Percentiles rank a stretch among this genome's conserved stretches.
phyloP scores from a whole-genome alignment of 768 basidiomycete genomes.

The Lactarius deliciosus region DNA sequence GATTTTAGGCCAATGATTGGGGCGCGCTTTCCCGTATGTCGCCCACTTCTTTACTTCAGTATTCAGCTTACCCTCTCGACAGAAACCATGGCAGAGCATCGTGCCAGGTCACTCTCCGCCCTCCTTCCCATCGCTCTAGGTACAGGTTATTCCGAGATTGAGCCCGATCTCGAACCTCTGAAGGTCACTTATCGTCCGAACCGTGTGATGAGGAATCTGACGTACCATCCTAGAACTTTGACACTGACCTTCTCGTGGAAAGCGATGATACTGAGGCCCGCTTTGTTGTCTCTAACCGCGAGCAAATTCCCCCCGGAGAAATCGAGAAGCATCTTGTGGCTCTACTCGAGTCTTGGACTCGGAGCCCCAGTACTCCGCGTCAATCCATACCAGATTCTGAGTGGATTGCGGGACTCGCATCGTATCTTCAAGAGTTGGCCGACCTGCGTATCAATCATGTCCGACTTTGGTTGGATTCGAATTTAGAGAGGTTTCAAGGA shows the following conservation, averaged over 20 bases:
- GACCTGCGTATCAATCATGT: slow-evolving; percentile 49
- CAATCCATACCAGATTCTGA: slow-evolving; percentile 39
- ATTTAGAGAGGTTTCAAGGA: slow-evolving; percentile 46
- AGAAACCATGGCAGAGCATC: slow-evolving; percentile 52
- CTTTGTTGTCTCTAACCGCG: slow-evolving; percentile 36
- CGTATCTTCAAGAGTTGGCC: slow-evolving; percentile 42
- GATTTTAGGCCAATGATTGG: slow-evolving; percentile 57
- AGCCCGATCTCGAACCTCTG: slow-evolving; percentile 47
- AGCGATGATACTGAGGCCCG: slow-evolving; percentile 38
- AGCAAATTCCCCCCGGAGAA: slow-evolving; percentile 25
- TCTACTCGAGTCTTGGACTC: slow-evolving; percentile 35
- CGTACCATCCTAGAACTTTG: slow-evolving; percentile 44
- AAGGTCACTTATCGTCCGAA: slow-evolving; percentile 39
- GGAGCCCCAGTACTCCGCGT: slow-evolving; percentile 35
- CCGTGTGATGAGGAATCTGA: not conserved
- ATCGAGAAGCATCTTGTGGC: slow-evolving; percentile 33
- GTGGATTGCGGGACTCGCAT: slow-evolving; percentile 43
- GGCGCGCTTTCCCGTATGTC: slow-evolving; percentile 57
- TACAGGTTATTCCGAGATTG: slow-evolving; percentile 46
- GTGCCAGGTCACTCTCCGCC: slow-evolving; percentile 38
- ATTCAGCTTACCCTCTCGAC: not conserved
- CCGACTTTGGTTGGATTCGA: slow-evolving; percentile 49
- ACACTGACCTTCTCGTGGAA: slow-evolving; percentile 45
- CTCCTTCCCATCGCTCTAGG: slow-evolving; percentile 49
- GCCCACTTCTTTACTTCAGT: not conserved